Base-by-base conservation (phyloP, 2,329 filamentous ascomycete species). In the Colletotrichum sp. region DNA sequence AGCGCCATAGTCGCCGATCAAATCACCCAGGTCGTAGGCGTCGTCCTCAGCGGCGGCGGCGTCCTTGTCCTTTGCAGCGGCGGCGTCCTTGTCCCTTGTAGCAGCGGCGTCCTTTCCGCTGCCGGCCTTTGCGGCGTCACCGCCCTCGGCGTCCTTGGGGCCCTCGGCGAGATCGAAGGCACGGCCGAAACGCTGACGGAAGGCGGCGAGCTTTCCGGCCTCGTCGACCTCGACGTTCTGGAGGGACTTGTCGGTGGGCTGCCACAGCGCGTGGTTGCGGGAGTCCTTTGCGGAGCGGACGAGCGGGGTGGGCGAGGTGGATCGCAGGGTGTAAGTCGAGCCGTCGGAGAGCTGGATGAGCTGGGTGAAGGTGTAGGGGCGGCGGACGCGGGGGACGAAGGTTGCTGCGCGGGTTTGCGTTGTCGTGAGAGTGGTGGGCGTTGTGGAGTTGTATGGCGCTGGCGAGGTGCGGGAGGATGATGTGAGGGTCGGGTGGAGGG, bases 311-410 rank as follows among this genome's bases (percentile, higher is more conserved):
- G 95, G 95, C 13, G 92, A 95, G 13, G 94, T 95, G 28, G 95
- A 96, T 83, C 94, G 94, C 82, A 93, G 90, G 65, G 94, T 93
- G 86, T 92, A 98, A 76, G 96, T 94, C 81, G 92, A 94, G 80
- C 97, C 97, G 88, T 99, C 97, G 55, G 94, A 95, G 78, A 98
- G 93, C 70, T 96, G 96, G 79, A 99, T 90, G 76, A 99, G 91
- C 87, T 99, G 97, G n/a, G 96, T 98, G 89, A 98, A 98, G 79
- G 94, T 95, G 90, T 98, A 98, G 57, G 97, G 96, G 8, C 96
- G 92, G 82, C 96, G 94, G n/a, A 96, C 96, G 19, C 97, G 95
- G 77, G 91, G 91, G 82, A 98, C 91, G 78, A 98, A 94, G 28
- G 94, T 96, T 68, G 97, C 97, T 83, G 95, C 92, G 76, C 96